phyloP scores from a whole-genome alignment of 768 basidiomycete species.

The Leccinum rimulosum region DNA sequence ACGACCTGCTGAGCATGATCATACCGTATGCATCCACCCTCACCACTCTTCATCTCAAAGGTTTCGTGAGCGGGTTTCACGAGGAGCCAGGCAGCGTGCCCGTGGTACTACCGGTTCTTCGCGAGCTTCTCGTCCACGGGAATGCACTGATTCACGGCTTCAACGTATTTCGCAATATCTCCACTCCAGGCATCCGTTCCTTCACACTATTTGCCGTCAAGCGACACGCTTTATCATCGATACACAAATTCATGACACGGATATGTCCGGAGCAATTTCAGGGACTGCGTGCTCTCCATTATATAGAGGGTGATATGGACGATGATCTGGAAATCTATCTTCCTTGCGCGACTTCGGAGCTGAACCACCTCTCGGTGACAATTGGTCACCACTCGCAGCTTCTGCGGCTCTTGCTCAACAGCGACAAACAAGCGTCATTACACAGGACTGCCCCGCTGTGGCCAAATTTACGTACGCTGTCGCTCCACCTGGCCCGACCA shows the following conservation, averaged over 20 bases:
- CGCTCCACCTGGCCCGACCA: slow-evolving; percentile 27
- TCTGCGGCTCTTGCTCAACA: slow-evolving; percentile 32
- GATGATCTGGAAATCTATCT: slow-evolving; percentile 36
- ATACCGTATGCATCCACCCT: slow-evolving; percentile 27
- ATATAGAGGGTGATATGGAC: slow-evolving; percentile 35
- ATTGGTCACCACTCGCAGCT: slow-evolving; percentile 33
- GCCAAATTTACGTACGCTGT: slow-evolving; percentile 30
- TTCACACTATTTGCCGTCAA: slow-evolving; percentile 27
- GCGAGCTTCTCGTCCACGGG: slow-evolving; percentile 31
- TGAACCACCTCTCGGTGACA: slow-evolving; percentile 35
- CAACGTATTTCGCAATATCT: slow-evolving; percentile 35
- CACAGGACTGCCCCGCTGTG: slow-evolving; percentile 31
- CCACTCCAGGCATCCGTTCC: slow-evolving; percentile 28
- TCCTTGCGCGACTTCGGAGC: slow-evolving; percentile 31
- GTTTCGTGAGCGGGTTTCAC: slow-evolving; percentile 33
- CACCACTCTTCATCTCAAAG: slow-evolving; percentile 31
- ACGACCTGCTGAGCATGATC: slow-evolving; percentile 29
- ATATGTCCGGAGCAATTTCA: slow-evolving; percentile 35
- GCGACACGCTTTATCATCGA: slow-evolving; percentile 29
- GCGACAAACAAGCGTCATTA: slow-evolving; percentile 33
- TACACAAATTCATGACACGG: slow-evolving; percentile 36
- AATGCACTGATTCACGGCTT: slow-evolving; percentile 33
- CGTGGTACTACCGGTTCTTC: slow-evolving; percentile 29
- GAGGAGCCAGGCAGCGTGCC: slow-evolving; percentile 34
- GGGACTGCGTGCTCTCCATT: slow-evolving; percentile 30